A percentile compares a stretch with the other conserved stretches of the same genome.
These are phyloP conservation scores for Lactarius hatsudake DNA, from an alignment of 768 basidiomycete genomes.

Conservation along the genomic window DNA sequence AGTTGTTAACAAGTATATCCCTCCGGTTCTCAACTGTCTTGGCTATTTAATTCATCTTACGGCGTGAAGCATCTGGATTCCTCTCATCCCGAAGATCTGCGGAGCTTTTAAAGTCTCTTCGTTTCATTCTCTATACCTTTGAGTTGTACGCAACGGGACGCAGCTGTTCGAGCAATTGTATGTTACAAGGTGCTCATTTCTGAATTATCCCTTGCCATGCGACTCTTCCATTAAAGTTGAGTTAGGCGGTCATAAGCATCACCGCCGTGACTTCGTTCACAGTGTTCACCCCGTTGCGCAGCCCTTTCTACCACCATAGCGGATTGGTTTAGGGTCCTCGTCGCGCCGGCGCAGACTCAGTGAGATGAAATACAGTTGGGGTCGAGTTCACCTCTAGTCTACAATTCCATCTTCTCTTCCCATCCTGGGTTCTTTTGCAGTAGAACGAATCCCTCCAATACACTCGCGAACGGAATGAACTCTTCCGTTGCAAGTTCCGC, in stretches of 20 bases:
- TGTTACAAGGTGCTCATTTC: not conserved
- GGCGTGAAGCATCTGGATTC: not conserved
- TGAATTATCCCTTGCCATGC: not conserved
- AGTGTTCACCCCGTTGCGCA: not conserved
- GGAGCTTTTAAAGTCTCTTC: not conserved
- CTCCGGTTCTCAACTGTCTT: too few relatives aligned
- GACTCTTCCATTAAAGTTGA: not conserved
- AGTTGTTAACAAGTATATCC: not conserved
- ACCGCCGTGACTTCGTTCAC: not conserved
- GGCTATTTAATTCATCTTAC: too few relatives aligned
- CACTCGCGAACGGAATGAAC: slow-evolving; percentile 84
- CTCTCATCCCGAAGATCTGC: not conserved
- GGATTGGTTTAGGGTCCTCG: not conserved
- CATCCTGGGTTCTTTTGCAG: slow-evolving; percentile 90
- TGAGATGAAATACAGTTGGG: slow-evolving; percentile 12
- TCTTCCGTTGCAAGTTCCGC: slow-evolving; percentile 97
- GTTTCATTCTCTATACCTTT: not conserved
- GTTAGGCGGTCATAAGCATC: not conserved
- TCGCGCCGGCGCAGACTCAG: not conserved
- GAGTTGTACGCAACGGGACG: not conserved
- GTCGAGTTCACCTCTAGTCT: slow-evolving; percentile 29
- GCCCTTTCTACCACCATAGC: not conserved
- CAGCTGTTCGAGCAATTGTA: not conserved
- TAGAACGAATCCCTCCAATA: slow-evolving; percentile 91
- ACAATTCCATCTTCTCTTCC: slow-evolving; percentile 83